phyloP scores from a whole-genome alignment of 2,329 filamentous ascomycete species.

The Epichloe glyceriae region DNA sequence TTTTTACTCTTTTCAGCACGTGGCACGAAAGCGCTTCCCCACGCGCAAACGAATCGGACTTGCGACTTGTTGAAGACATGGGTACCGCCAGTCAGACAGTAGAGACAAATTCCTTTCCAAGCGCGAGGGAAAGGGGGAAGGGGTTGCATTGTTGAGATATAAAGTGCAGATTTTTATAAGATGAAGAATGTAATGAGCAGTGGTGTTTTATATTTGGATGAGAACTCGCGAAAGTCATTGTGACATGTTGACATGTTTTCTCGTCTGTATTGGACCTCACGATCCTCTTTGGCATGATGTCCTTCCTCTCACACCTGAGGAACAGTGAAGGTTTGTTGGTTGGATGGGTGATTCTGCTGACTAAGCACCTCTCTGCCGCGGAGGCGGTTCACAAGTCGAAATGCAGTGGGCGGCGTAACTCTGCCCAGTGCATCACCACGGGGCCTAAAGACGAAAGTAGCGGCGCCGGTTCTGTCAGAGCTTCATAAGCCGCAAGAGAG shows the following conservation, averaged over 20 bases:
- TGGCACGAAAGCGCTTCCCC: conserved; percentile 38
- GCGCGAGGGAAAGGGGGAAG: not conserved
- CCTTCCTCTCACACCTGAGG: no score
- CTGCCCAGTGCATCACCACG: conserved; percentile 25
- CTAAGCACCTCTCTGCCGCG: conserved; percentile 2
- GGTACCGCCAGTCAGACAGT: not conserved
- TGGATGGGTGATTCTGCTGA: not conserved
- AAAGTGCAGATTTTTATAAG: not conserved
- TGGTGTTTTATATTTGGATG: not conserved
- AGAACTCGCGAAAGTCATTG: not conserved
- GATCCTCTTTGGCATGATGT: not conserved
- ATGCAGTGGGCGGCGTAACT: conserved; percentile 21
- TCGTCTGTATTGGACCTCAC: no score
- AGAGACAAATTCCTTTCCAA: not conserved
- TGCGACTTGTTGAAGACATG: conserved; percentile 9
- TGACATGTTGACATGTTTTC: no score
- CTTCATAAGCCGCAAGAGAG: not conserved
- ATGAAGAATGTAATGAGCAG: not conserved
- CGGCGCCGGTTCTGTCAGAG: not conserved
- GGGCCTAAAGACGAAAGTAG: conserved; percentile 8
- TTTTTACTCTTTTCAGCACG: conserved; percentile 27
- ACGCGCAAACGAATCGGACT: conserved; percentile 21
- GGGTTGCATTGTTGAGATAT: not conserved
- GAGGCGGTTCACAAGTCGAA: conserved; percentile 7
- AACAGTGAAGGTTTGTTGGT: not conserved